Percentiles rank a stretch among this genome's conserved stretches.
These are phyloP conservation scores for Puccinia horiana DNA, from an alignment of 1,284 basidiomycete genomes.

Conservation along the genomic window DNA sequence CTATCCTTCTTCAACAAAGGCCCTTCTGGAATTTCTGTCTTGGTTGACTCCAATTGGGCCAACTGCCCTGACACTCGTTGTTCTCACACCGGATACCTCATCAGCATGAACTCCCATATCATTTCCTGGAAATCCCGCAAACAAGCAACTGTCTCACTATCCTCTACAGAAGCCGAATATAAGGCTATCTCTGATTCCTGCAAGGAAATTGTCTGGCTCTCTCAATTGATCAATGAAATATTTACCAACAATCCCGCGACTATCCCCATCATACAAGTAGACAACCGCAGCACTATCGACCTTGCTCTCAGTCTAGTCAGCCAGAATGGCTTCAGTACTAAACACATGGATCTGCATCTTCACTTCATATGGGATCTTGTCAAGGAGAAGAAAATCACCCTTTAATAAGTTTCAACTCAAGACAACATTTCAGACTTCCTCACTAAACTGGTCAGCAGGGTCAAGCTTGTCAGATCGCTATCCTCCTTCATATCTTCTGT, in stretches of 20 bases:
- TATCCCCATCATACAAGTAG: background rate
- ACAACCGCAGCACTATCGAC: background rate
- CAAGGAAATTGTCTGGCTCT: background rate
- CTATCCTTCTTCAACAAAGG: background rate
- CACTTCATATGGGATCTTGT: background rate
- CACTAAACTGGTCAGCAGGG: background rate
- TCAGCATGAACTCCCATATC: background rate
- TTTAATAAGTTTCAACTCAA: background rate
- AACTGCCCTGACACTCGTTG: background rate
- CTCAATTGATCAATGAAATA: background rate
- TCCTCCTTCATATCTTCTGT: background rate
- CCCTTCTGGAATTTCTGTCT: background rate
- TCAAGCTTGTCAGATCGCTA: background rate
- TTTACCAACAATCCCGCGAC: background rate
- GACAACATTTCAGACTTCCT: background rate
- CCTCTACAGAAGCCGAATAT: constrained; percentile 22
- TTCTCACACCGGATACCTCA: background rate
- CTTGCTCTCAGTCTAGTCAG: background rate
- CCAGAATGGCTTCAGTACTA: background rate
- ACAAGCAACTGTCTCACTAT: constrained; percentile 1
- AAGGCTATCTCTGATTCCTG: background rate
- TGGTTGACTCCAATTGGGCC: background rate
- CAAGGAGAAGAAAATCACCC: background rate
- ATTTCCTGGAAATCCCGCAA: background rate
- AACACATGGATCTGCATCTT: constrained; percentile 3